A percentile compares a stretch with the other conserved stretches of the same genome.
These are phyloP conservation scores for Cryptococcus depauperatus DNA, from an alignment of 1,284 basidiomycete species.

Conservation along the genomic window DNA sequence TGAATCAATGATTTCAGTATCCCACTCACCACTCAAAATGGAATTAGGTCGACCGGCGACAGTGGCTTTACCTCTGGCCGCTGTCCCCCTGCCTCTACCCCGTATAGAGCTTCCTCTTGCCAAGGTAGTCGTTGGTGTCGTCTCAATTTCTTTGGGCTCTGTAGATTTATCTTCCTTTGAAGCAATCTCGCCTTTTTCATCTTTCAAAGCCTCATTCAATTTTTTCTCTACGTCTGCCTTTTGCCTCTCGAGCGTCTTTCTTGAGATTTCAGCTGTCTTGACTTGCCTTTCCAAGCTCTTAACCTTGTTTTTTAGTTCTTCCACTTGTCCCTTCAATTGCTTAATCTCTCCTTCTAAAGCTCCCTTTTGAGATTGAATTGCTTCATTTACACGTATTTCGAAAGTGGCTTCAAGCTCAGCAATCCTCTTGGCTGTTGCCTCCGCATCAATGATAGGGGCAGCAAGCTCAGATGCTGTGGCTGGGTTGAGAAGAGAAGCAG, in stretches of 20 bases:
- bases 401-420: slow-evolving; percentile 18
- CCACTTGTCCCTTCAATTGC: slow-evolving; percentile 23
- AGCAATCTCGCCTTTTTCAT: slow-evolving; percentile 3
- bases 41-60: slow-evolving; percentile 14
- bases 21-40: slow-evolving; percentile 19
- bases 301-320: slow-evolving; percentile 30
- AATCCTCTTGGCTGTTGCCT: slow-evolving; percentile 23
- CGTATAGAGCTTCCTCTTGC: neutral
- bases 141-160: neutral
- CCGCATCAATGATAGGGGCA: slow-evolving; percentile 2
- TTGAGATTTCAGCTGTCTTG: slow-evolving; percentile 34
- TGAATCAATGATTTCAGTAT: neutral
- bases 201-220: slow-evolving; percentile 13
- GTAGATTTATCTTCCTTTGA: slow-evolving; percentile 1
- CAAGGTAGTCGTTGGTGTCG: neutral
- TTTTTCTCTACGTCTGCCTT: slow-evolving; percentile 31
- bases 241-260: slow-evolving; percentile 37
- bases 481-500: neutral
- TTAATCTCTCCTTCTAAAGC: slow-evolving; percentile 15
- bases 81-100: slow-evolving; percentile 5
- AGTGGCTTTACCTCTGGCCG: slow-evolving; percentile 11
- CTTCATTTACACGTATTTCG: slow-evolving; percentile 18
- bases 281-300: slow-evolving; percentile 32
- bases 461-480: neutral
- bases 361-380: slow-evolving; percentile 9